Percentiles rank a stretch among this genome's conserved stretches.
Evolutionary conservation across 2,329 filamentous ascomycete genomes (phyloP).

Genomic region (Plectosphaerella cucumerina): DNA sequence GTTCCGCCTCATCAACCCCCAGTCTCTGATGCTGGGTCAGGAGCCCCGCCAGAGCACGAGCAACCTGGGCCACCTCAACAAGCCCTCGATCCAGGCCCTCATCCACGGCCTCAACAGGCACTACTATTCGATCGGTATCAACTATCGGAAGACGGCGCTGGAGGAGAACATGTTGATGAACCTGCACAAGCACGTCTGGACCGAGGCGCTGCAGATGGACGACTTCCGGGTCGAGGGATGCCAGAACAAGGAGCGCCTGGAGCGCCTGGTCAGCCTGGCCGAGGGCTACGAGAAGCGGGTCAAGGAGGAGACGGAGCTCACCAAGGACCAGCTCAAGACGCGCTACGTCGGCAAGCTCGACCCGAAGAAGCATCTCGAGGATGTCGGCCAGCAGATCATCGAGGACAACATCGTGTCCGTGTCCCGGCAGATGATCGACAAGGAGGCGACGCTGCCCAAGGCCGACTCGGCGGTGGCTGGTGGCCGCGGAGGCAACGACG

Average conservation of each 20-base stretch:
- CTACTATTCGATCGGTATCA: slow-evolving; percentile 98
- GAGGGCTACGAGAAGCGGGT: slow-evolving; percentile 99
- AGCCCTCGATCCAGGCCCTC: slow-evolving; percentile 98
- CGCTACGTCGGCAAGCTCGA: slow-evolving; percentile 98
- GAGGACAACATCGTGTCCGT: slow-evolving; percentile 99
- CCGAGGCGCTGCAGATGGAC: slow-evolving; percentile 93
- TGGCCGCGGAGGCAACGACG: slow-evolving; percentile 48
- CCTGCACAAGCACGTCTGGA: slow-evolving; percentile 99
- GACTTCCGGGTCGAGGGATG: slow-evolving; percentile 84
- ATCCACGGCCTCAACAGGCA: slow-evolving; percentile 97
- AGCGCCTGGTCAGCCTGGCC: slow-evolving; percentile 82
- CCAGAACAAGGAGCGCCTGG: slow-evolving; percentile 82
- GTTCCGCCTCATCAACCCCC: slow-evolving; percentile 96
- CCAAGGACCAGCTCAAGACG: slow-evolving; percentile 96
- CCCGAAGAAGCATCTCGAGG: slow-evolving; percentile 98
- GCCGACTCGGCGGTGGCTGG: slow-evolving; percentile 48
- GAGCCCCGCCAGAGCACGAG: slow-evolving; percentile 97
- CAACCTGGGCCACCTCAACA: slow-evolving; percentile 96
- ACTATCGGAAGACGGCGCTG: slow-evolving; percentile 94
- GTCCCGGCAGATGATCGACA: slow-evolving; percentile 99
- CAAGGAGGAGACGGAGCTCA: slow-evolving; percentile 96
- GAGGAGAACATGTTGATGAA: slow-evolving; percentile 99
- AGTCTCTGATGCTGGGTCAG: slow-evolving; percentile 96
- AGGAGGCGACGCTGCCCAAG: slow-evolving; percentile 89
- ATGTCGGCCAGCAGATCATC: slow-evolving; percentile 92